Conservation (phyloP, 192 early-diverging fungal genomes). For the Podochytrium sp. region DNA sequence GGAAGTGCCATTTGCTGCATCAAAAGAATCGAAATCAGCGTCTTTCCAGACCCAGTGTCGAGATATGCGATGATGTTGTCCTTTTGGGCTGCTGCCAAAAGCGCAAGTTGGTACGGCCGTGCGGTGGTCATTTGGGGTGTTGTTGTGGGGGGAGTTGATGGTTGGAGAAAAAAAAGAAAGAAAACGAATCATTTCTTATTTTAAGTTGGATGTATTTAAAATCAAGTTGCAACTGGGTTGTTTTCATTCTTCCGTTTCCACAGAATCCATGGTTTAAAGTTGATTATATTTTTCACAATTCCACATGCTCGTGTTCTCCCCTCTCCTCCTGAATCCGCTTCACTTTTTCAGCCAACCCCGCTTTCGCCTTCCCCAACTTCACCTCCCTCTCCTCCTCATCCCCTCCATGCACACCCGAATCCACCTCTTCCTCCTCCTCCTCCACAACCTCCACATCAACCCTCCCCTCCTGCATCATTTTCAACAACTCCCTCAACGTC, state of each 20-base stretch:
- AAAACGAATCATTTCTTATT: too few relatives aligned
- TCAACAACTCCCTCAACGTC: background rate
- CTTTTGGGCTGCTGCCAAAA: constrained; percentile 67
- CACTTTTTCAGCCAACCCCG: background rate
- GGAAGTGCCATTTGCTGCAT: constrained; percentile 77
- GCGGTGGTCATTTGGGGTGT: too few relatives aligned
- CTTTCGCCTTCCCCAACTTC: background rate
- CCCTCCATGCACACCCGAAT: background rate
- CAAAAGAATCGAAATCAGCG: constrained; percentile 56
- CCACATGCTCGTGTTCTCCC: too few relatives aligned
- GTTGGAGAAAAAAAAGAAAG: too few relatives aligned
- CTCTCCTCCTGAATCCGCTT: background rate
- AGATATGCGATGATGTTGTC: constrained; percentile 88
- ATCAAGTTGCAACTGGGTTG: too few relatives aligned
- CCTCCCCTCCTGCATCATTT: background rate
- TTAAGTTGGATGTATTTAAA: too few relatives aligned
- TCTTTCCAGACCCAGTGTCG: constrained; percentile 89
- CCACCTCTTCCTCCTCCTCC: background rate
- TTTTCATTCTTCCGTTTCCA: too few relatives aligned
- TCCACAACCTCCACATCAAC: background rate
- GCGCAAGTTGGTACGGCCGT: constrained; percentile 80
- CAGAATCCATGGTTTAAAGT: too few relatives aligned
- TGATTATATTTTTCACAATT: too few relatives aligned
- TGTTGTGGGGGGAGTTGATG: too few relatives aligned
- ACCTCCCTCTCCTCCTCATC: background rate